Conservation (phyloP, 2,329 filamentous ascomycete genomes). For the Leptographium wingfieldii region DNA sequence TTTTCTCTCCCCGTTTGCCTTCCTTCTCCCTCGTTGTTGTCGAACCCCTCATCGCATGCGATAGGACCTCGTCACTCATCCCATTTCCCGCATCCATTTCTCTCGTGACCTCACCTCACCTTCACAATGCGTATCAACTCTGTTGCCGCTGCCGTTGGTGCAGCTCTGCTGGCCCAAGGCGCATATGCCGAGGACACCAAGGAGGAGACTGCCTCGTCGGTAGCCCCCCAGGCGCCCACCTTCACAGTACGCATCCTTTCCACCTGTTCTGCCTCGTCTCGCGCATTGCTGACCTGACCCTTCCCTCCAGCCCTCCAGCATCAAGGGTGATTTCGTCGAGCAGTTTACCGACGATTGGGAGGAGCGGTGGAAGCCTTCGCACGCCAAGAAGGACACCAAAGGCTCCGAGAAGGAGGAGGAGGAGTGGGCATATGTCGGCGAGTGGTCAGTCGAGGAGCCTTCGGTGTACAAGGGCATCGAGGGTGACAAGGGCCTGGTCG, state of each 20-base stretch:
- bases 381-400: conserved; percentile 82
- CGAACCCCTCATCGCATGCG: neutral
- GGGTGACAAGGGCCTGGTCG: conserved; percentile 89
- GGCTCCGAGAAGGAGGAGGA: conserved; percentile 64
- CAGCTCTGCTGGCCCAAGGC: conserved; percentile 57
- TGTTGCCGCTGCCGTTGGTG: conserved; percentile 63
- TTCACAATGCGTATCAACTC: conserved; percentile 70
- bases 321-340: conserved; percentile 94
- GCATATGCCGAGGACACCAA: conserved; percentile 54
- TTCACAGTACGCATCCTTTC: conserved; percentile 62
- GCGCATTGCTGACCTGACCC: neutral
- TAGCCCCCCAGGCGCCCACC: conserved; percentile 55
- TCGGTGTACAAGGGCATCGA: conserved; percentile 80
- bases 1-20: conserved; percentile 1
- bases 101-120: neutral
- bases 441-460: conserved; percentile 95
- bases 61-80: neutral
- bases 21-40: neutral
- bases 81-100: neutral
- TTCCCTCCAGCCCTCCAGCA: conserved; percentile 55
- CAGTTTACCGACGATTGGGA: conserved; percentile 98
- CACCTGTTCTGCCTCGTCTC: neutral
- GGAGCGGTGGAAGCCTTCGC: conserved; percentile 80
- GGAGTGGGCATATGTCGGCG: conserved; percentile 95
- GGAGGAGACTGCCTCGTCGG: conserved; percentile 30